Percentiles rank a stretch among this genome's conserved stretches.
Evolutionary conservation across 2,329 filamentous ascomycete genomes (phyloP).

Genomic region (Phialophora chinensis): DNA sequence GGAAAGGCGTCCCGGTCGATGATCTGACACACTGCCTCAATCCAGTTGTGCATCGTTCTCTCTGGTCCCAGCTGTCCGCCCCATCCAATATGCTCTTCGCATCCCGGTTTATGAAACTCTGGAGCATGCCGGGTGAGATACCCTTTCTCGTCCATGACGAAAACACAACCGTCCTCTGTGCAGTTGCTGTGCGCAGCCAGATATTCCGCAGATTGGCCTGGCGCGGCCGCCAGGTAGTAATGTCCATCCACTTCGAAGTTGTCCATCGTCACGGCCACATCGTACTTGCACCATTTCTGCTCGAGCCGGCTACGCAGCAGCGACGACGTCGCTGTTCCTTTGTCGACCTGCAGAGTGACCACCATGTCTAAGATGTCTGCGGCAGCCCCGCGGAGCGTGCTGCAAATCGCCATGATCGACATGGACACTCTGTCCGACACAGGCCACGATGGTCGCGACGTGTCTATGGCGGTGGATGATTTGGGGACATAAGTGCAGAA

Average conservation of each 20-base stretch:
- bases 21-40: background rate
- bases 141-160: slow-evolving; percentile 1
- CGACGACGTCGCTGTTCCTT: slow-evolving; percentile 1
- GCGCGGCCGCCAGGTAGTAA: slow-evolving; percentile 2
- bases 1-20: background rate
- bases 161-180: background rate
- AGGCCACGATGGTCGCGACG: background rate
- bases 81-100: background rate
- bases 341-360: background rate
- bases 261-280: slow-evolving; percentile 4
- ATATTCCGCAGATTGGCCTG: background rate
- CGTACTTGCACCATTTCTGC: slow-evolving; percentile 11
- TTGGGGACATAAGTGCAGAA: slow-evolving; percentile 6
- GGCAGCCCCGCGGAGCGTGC: background rate
- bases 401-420: slow-evolving; percentile 2
- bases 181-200: background rate
- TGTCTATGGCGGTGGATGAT: background rate
- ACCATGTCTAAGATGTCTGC: slow-evolving; percentile 1
- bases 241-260: slow-evolving; percentile 9
- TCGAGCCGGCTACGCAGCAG: slow-evolving; percentile 4
- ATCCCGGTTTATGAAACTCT: background rate
- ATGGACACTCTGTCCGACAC: background rate
- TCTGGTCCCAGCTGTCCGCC: background rate
- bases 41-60: slow-evolving; percentile 4
- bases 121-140: slow-evolving; percentile 3